Base-by-base conservation (phyloP, 768 basidiomycete genomes). In the Russula abietina region DNA sequence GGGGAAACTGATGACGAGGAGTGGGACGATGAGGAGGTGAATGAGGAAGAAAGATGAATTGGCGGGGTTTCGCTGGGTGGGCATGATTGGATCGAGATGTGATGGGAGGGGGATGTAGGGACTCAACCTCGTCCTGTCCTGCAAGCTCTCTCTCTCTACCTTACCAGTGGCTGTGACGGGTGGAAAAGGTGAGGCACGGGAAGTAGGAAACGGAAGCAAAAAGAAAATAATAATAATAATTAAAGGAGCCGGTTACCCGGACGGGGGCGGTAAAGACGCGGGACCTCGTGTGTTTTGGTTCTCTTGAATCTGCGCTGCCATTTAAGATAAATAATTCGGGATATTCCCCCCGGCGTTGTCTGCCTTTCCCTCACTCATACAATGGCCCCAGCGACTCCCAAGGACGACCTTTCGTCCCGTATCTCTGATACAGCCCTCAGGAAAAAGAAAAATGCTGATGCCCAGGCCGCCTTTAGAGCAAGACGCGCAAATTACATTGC, bases 401-500 rank as follows among this genome's bases (percentile, higher is more conserved):
- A 74, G 60, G 72, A 74, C 72, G 71, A 73, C 69, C 64, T 73
- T 38, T 39, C 63, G 30, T 69, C 77, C 50, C 80, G 81, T 65
- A 72, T 85, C 72, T 80, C 85, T 67, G 87, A 89, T 73, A 81
- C 87, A 14, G 85, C 86, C 38, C 78, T 88, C 69, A 78, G 89
- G 67, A 91, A 90, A 78, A 90, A 89, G 79, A 93, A 93, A 77
- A 93, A 93, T 69, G 91, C 91, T 39, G 88, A 91, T 71, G 91
- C 91, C 2, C 91, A 93, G 75, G 90, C 91, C 58, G 89, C 89
- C 62, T 92, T 91, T 73, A 80, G 89, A 66, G 87, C 87, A 54
- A 76, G 89, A 67, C 81, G 91, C 67, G 89, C 88, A 54, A 91
- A 89, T 74, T 93, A 93, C 73, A 93, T 93, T 71, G 84, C 88